phyloP scores from a whole-genome alignment of 768 basidiomycete genomes.

The Dioszegia crocea region DNA sequence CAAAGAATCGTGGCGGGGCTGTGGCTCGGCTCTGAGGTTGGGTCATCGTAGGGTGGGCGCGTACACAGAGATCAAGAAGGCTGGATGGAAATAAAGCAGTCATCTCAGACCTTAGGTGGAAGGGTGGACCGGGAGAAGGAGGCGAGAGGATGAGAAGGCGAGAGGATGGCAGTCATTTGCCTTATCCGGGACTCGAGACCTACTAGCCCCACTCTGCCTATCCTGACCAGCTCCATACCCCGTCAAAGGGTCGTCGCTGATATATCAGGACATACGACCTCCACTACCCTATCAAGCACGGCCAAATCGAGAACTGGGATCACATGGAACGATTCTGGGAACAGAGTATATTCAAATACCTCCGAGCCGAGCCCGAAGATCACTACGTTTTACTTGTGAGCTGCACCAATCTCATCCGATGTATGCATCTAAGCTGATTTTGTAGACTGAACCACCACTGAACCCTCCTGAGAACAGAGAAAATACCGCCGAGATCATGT shows the following conservation, averaged over 20 bases:
- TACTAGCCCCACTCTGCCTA: too few species aligned
- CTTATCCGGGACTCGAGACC: too few species aligned
- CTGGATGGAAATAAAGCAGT: too few species aligned
- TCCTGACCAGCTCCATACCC: too few species aligned
- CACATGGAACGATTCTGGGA: constrained; percentile 99
- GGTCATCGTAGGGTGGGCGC: too few species aligned
- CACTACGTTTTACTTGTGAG: constrained; percentile 94
- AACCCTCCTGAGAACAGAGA: constrained; percentile 98
- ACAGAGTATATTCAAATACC: constrained; percentile 99
- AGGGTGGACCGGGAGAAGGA: too few species aligned
- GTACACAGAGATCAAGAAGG: too few species aligned
- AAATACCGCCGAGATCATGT: constrained; percentile 99
- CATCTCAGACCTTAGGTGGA: too few species aligned
- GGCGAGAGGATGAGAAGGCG: too few species aligned
- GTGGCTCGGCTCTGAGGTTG: too few species aligned
- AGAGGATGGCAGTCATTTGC: too few species aligned
- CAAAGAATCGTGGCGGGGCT: too few species aligned
- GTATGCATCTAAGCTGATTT: background rate
- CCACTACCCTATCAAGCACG: constrained; percentile 94
- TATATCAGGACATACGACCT: constrained; percentile 69
- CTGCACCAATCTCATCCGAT: background rate
- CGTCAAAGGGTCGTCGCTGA: background rate
- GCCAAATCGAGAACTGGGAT: constrained; percentile 82
- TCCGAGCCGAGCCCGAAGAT: constrained; percentile 96
- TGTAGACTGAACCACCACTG: constrained; percentile 94